phyloP scores from a whole-genome alignment of 495 filamentous ascomycete genomes.

The Astrothelium macrocarpum region DNA sequence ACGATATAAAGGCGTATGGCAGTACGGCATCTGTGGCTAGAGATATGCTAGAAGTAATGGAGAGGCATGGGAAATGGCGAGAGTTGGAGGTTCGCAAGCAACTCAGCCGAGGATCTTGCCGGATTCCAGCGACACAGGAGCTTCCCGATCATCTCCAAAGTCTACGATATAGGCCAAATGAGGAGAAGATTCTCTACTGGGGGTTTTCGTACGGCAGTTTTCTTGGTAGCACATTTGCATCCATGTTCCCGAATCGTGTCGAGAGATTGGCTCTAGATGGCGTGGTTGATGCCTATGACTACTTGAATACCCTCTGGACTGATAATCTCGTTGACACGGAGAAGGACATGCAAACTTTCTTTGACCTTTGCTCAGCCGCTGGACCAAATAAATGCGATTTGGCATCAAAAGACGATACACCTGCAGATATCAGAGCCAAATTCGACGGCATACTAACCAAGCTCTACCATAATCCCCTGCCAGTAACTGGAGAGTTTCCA shows the following conservation, averaged over 20 bases:
- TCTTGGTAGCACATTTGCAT: conserved; percentile 17
- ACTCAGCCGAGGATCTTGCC: conserved; percentile 10
- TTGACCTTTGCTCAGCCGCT: conserved; percentile 41
- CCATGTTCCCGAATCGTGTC: conserved; percentile 45
- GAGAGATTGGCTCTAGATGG: conserved; percentile 43
- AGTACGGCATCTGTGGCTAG: conserved; percentile 18
- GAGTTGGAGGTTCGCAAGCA: conserved; percentile 21
- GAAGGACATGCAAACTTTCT: conserved; percentile 46
- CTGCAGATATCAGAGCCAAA: conserved; percentile 34
- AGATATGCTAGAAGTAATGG: conserved; percentile 21
- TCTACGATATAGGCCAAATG: conserved; percentile 8
- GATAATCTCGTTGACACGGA: conserved; percentile 31
- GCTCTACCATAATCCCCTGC: conserved; percentile 42
- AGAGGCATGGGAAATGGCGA: conserved; percentile 37
- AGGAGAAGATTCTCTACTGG: conserved; percentile 23
- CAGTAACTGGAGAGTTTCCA: conserved; percentile 30
- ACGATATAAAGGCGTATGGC: conserved; percentile 31
- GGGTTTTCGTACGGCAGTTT: conserved; percentile 25
- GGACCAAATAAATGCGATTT: conserved; percentile 42
- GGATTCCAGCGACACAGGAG: not conserved
- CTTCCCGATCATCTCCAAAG: not conserved
- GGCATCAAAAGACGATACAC: conserved; percentile 30
- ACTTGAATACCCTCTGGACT: conserved; percentile 31
- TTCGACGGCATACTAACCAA: conserved; percentile 33
- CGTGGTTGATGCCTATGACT: conserved; percentile 38